These are phyloP conservation scores for Bremia lactucae DNA, from an alignment of 352 stramenopile species.

Conservation along the genomic window DNA sequence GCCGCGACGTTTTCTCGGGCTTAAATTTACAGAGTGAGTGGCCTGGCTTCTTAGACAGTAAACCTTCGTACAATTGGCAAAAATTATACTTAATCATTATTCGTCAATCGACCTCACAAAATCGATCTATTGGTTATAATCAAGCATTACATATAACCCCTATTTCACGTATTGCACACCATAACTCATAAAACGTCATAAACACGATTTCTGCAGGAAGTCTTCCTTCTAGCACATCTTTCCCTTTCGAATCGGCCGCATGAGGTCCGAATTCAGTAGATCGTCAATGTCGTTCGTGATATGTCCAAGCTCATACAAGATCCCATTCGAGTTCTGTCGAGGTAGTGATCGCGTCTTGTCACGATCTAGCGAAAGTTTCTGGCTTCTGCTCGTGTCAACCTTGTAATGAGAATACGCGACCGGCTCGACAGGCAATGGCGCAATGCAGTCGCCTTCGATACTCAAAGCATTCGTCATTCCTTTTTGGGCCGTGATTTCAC, in stretches of 20 bases:
- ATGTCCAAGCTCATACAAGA: constrained; percentile 25
- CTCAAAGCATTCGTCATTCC: background rate
- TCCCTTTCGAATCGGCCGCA: constrained; percentile 53
- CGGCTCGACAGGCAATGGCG: constrained; percentile 32
- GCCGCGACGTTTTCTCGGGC: background rate
- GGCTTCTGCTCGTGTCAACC: constrained; percentile 23
- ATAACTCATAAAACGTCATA: too few species aligned
- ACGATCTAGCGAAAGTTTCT: constrained; percentile 32
- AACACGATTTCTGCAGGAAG: too few species aligned
- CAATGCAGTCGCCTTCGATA: constrained; percentile 13
- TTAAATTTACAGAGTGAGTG: constrained; percentile 17
- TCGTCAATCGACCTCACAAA: constrained; percentile 1
- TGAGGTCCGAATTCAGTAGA: constrained; percentile 35
- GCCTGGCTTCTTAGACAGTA: too few species aligned
- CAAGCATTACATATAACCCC: too few species aligned
- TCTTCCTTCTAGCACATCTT: constrained; percentile 35
- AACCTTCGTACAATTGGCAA: constrained; percentile 14
- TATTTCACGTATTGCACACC: too few species aligned
- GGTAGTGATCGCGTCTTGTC: constrained; percentile 16
- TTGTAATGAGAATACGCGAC: constrained; percentile 23
- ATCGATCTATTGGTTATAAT: constrained; percentile 2
- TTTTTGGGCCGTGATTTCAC: constrained; percentile 39
- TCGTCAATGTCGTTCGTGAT: constrained; percentile 46
- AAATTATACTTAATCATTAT: constrained; percentile 11
- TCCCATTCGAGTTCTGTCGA: constrained; percentile 27